Base-by-base conservation (phyloP, 345 rosid genomes). In the Citrus sinensis region DNA sequence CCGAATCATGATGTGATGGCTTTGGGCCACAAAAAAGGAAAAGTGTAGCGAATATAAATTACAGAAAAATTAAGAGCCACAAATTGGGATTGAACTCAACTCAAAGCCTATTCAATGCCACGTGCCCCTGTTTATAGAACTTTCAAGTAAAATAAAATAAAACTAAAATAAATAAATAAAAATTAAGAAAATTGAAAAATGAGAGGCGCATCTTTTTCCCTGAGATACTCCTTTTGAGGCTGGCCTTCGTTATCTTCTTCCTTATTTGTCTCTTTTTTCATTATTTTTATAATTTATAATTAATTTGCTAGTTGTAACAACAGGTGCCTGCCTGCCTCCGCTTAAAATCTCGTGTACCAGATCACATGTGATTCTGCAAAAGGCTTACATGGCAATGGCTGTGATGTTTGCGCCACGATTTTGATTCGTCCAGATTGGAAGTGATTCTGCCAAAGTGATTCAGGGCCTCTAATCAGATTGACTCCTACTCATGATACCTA, bases 391-490 rank as follows among this genome's bases (percentile, higher is more conserved):
- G 73, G 66, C 54, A 67, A 46, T 24, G 79, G 66, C 55, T 16
- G 73, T 49, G 46, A 75, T 75, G 20, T n/a, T n/a, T 35, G 73
- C 67, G 19, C 79, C 64, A 55, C 1, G 39, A 66, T 51, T 25
- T 67, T 67, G 73, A 67, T 76, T 76, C 73, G 55, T 35, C 54
- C 54, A 76, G 79, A 14, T 67, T 24, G 58, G 65, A 42, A 32
- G 7, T 64, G 62, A 32, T 40, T 46, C 20, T 7, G 14, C 10
- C 39, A 5, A 54, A 61, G 56, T 8, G 55, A 7, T 74, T 62
- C 6, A 6, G 5, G 32, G 56, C 67, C 76, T 39, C 67, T 22
- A 60, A 11, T 46, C 51, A 46, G 51, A 4, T 46, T 46, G 51
- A 13, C 51, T 54, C 58, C 20, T 19, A 8, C 40, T 73, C 6